Conservation (phyloP, 2,329 filamentous ascomycete genomes). For the Fusarium palustre region DNA sequence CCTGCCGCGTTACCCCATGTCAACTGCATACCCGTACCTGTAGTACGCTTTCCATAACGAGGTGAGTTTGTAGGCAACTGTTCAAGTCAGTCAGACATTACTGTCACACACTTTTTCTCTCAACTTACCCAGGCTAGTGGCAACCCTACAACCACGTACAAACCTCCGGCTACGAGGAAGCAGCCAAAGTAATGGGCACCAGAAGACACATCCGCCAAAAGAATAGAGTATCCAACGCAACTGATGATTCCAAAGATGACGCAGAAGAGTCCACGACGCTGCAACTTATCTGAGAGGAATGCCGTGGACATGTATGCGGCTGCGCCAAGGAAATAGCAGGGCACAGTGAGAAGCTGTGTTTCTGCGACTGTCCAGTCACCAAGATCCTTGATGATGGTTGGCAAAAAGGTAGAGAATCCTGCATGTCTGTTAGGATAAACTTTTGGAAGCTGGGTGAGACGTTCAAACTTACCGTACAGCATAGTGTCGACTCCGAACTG, state of each 20-base stretch:
- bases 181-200: constrained; percentile 80
- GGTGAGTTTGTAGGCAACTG: constrained; percentile 74
- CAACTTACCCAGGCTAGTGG: constrained; percentile 64
- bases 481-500: constrained; percentile 82
- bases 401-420: constrained; percentile 82
- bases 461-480: constrained; percentile 67
- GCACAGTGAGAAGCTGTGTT: constrained; percentile 81
- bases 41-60: constrained; percentile 80
- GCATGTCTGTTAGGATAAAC: neutral
- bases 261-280: constrained; percentile 73
- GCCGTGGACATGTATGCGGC: constrained; percentile 75
- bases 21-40: constrained; percentile 76
- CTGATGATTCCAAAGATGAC: constrained; percentile 72
- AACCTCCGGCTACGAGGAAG: constrained; percentile 78
- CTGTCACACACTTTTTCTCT: neutral
- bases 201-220: constrained; percentile 69
- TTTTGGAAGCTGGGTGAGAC: neutral
- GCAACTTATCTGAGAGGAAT: constrained; percentile 73
- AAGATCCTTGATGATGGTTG: constrained; percentile 80
- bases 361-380: constrained; percentile 72
- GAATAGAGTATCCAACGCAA: constrained; percentile 75
- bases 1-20: constrained; percentile 77
- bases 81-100: constrained; percentile 5
- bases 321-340: constrained; percentile 80
- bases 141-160: constrained; percentile 72